Conservation (phyloP, 2,329 filamentous ascomycete genomes). For the Cryoendolithus antarcticus region DNA sequence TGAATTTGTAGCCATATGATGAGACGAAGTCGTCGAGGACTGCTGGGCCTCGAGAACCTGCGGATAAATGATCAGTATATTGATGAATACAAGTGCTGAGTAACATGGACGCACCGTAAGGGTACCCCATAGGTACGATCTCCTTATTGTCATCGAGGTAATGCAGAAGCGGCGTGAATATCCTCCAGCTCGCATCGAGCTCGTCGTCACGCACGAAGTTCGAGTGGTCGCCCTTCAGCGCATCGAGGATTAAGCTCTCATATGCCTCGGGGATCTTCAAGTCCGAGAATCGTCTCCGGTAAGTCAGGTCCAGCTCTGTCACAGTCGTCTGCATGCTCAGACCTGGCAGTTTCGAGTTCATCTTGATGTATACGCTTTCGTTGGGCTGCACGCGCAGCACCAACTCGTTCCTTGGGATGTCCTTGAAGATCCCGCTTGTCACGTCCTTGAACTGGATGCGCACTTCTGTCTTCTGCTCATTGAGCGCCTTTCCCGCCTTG, state of each 20-base stretch:
- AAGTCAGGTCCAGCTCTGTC: conserved; percentile 95
- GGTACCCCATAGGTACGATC: conserved; percentile 98
- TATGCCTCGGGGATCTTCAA: conserved; percentile 99
- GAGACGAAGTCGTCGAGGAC: conserved; percentile 97
- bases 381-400: conserved; percentile 99
- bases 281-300: conserved; percentile 95
- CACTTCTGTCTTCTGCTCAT: conserved; percentile 99
- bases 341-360: conserved; percentile 98
- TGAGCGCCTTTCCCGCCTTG: conserved; percentile 95
- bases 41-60: conserved; percentile 89
- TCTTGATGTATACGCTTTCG: conserved; percentile 99
- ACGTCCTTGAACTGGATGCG: conserved; percentile 99
- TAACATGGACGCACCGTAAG: conserved; percentile 62
- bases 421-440: conserved; percentile 98
- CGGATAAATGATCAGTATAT: conserved; percentile 11
- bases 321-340: conserved; percentile 99
- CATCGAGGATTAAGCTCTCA: conserved; percentile 92
- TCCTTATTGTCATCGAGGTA: conserved; percentile 99
- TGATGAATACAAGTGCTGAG: background rate
- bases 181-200: conserved; percentile 94
- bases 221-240: conserved; percentile 96
- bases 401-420: conserved; percentile 97
- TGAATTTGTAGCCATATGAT: conserved; percentile 98
- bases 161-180: conserved; percentile 93
- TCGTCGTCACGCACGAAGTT: conserved; percentile 98